Evolutionary conservation across 2,329 filamentous ascomycete species (phyloP).

Genomic region (Colletotrichum gloeosporioides): DNA sequence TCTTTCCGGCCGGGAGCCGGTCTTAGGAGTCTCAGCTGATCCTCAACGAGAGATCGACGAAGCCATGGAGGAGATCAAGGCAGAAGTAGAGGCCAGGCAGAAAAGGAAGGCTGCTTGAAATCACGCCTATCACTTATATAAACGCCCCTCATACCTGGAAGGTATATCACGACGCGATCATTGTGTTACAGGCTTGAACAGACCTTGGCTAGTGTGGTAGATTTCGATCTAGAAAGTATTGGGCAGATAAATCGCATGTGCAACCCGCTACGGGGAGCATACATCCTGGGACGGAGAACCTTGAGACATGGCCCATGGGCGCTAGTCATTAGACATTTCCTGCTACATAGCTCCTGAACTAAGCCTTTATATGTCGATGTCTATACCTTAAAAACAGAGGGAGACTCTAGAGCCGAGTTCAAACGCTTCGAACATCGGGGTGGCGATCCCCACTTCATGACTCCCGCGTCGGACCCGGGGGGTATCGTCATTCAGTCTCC

Average conservation of each 20-base stretch:
- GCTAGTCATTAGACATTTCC: constrained; percentile 7
- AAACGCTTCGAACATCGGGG: not conserved
- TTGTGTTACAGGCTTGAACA: not conserved
- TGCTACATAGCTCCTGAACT: not conserved
- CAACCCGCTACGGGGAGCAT: not conserved
- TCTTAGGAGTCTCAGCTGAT: constrained; percentile 81
- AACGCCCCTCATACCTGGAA: not conserved
- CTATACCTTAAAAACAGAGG: not conserved
- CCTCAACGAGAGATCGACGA: constrained; percentile 78
- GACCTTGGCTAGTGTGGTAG: not conserved
- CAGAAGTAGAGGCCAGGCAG: constrained; percentile 66
- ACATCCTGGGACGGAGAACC: not conserved
- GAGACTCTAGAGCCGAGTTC: not conserved
- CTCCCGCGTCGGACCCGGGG: not conserved
- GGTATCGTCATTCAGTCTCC: constrained; percentile 2
- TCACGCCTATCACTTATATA: not conserved
- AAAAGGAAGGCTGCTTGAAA: constrained; percentile 18
- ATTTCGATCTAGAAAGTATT: not conserved
- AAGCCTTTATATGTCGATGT: constrained; percentile 5
- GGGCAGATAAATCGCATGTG: not conserved
- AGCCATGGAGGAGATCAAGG: constrained; percentile 75
- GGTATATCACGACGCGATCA: not conserved
- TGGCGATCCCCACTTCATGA: not conserved
- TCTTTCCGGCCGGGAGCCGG: constrained; percentile 61
- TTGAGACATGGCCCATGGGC: not conserved